Conservation (phyloP, 2,329 filamentous ascomycete genomes). For the Colletotrichum eleusines region DNA sequence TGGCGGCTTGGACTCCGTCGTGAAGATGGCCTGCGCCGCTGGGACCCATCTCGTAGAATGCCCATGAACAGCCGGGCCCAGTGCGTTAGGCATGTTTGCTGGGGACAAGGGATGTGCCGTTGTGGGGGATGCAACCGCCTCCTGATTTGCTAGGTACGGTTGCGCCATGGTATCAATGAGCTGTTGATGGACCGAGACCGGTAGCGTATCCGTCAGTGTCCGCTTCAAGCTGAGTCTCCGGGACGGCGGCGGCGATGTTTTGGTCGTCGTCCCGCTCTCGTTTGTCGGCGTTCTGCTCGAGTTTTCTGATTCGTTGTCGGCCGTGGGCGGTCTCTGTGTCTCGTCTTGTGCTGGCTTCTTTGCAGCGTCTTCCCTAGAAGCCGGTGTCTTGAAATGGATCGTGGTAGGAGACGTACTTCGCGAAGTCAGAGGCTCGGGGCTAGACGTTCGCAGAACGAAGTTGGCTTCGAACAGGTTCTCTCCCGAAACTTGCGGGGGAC, state of each 20-base stretch:
- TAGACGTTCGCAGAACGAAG: constrained; percentile 71
- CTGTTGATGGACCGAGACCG: constrained; percentile 81
- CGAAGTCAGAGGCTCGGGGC: constrained; percentile 60
- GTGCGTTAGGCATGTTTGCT: constrained; percentile 59
- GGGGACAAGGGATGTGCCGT: constrained; percentile 55
- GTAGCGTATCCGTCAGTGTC: constrained; percentile 86
- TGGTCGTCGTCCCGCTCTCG: constrained; percentile 65
- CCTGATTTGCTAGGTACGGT: constrained; percentile 75
- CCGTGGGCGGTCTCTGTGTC: constrained; percentile 42
- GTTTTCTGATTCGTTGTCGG: constrained; percentile 56
- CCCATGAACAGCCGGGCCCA: constrained; percentile 77
- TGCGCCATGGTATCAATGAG: constrained; percentile 87
- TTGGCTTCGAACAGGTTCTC: constrained; percentile 88
- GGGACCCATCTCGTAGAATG: constrained; percentile 92
- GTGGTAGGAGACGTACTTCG: constrained; percentile 52
- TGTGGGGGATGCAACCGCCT: constrained; percentile 58
- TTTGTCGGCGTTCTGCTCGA: constrained; percentile 68
- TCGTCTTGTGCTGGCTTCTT: constrained; percentile 25
- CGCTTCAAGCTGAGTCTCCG: constrained; percentile 80
- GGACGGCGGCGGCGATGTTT: constrained; percentile 67
- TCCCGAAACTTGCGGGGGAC: constrained; percentile 78
- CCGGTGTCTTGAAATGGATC: constrained; percentile 24
- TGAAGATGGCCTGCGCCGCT: constrained; percentile 95
- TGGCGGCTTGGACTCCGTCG: constrained; percentile 88
- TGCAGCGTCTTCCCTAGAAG: constrained; percentile 31